Conservation (phyloP, 1,284 basidiomycete genomes). For the Lignosus rhinocerotis region DNA sequence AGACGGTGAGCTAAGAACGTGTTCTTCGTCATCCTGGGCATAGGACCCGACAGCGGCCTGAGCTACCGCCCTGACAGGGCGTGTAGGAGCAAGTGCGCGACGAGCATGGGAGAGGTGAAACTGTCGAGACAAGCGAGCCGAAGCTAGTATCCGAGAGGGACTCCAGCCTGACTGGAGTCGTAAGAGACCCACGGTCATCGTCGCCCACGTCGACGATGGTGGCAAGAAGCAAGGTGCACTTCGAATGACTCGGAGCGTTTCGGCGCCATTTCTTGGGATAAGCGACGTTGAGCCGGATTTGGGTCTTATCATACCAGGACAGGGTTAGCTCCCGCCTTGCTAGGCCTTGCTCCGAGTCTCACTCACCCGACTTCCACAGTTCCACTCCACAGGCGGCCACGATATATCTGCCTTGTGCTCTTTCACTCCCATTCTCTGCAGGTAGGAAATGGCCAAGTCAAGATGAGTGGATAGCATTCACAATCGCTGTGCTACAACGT, state of each 20-base stretch:
- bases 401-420: too few relatives aligned
- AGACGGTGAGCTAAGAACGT: slow-evolving; percentile 88
- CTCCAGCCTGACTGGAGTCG: slow-evolving; percentile 28
- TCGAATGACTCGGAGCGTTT: slow-evolving; percentile 14
- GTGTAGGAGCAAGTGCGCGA: slow-evolving; percentile 37
- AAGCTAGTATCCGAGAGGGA: slow-evolving; percentile 26
- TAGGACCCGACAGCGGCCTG: slow-evolving; percentile 34
- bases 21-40: slow-evolving; percentile 56
- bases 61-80: slow-evolving; percentile 38
- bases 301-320: slow-evolving; percentile 13
- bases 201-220: slow-evolving; percentile 20
- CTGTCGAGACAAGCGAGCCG: slow-evolving; percentile 25
- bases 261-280: slow-evolving; percentile 11
- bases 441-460: too few relatives aligned
- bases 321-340: background rate
- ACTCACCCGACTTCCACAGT: too few relatives aligned
- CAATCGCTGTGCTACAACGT: too few relatives aligned
- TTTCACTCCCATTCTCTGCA: too few relatives aligned
- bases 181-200: slow-evolving; percentile 28
- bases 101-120: slow-evolving; percentile 37
- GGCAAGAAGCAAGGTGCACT: slow-evolving; percentile 13
- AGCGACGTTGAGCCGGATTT: background rate
- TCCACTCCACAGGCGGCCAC: too few relatives aligned
- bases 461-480: too few relatives aligned
- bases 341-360: too few relatives aligned